phyloP scores from a whole-genome alignment of 371 early-diverging fungal species.

The Zancudomyces culisetae region DNA sequence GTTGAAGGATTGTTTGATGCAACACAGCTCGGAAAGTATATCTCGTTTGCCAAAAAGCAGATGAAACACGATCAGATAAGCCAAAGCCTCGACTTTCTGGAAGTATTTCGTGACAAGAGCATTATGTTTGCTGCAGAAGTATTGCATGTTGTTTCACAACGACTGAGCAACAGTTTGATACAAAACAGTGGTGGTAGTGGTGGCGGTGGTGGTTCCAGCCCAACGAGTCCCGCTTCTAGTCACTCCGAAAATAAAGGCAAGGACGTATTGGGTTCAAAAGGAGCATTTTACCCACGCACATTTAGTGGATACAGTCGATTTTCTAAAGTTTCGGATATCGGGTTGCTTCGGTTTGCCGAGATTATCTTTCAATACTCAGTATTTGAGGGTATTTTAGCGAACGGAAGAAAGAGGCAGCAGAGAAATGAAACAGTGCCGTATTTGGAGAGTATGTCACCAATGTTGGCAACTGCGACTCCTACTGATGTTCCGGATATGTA shows the following conservation, averaged over 20 bases:
- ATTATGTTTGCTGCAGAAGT: not conserved
- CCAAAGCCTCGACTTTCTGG: too few species aligned
- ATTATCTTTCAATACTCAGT: not conserved
- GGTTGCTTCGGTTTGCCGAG: conserved; percentile 1
- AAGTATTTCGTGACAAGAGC: too few species aligned
- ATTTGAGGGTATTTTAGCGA: not conserved
- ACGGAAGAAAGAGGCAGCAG: not conserved
- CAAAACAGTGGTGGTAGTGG: not conserved
- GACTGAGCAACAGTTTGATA: not conserved
- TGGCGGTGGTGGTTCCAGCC: not conserved
- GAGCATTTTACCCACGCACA: not conserved
- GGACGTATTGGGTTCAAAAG: not conserved
- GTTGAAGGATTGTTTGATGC: not conserved
- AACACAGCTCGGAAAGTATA: not conserved
- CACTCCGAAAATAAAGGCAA: too few species aligned
- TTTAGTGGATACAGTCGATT: not conserved
- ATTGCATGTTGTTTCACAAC: not conserved
- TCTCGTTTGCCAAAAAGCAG: not conserved
- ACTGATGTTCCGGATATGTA: not conserved
- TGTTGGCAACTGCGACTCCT: not conserved
- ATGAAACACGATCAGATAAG: not conserved
- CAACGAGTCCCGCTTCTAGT: too few species aligned
- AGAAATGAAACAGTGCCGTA: not conserved
- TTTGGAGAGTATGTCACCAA: not conserved
- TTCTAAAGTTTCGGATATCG: conserved; percentile 3